These are phyloP conservation scores for Odontarrhena argentea DNA, from an alignment of 345 rosid genomes.

Conservation along the genomic window DNA sequence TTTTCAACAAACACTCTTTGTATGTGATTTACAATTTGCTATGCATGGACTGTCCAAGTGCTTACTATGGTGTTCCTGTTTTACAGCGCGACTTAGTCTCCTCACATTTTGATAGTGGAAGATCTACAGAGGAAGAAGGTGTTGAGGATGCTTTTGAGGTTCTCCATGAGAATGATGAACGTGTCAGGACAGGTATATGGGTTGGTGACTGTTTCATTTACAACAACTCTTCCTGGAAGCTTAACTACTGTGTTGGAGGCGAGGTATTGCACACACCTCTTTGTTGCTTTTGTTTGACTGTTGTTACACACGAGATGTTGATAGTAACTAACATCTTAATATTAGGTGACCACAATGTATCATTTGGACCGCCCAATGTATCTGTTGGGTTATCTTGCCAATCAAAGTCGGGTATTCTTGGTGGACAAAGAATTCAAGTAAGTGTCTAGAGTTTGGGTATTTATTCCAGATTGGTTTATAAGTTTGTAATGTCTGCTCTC, in stretches of 20 bases:
- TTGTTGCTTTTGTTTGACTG: slow-evolving; percentile 19
- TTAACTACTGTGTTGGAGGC: slow-evolving; percentile 99
- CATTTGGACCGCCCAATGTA: slow-evolving; percentile 99
- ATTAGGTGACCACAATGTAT: slow-evolving; percentile 94
- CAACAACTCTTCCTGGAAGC: slow-evolving; percentile 97
- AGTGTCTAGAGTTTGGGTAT: slow-evolving; percentile 34
- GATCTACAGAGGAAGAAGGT: slow-evolving; percentile 91
- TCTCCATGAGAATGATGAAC: slow-evolving; percentile 97
- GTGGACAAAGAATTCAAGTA: slow-evolving; percentile 99
- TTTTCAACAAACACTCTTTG: slow-evolving; percentile 6
- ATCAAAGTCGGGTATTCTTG: slow-evolving; percentile 94
- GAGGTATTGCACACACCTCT: slow-evolving; percentile 61
- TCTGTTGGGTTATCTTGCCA: slow-evolving; percentile 95
- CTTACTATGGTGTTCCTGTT: slow-evolving; percentile 30
- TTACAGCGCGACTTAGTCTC: slow-evolving; percentile 88
- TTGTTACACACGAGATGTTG: slow-evolving; percentile 6
- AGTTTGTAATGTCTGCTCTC: slow-evolving; percentile 27
- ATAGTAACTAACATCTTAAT: slow-evolving; percentile 19
- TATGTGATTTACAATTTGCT: slow-evolving; percentile 1
- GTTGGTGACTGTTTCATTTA: slow-evolving; percentile 99
- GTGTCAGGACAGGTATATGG: slow-evolving; percentile 98
- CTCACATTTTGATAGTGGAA: slow-evolving; percentile 86
- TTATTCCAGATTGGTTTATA: slow-evolving; percentile 22
- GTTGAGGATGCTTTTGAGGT: slow-evolving; percentile 99
- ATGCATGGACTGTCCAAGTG: slow-evolving; percentile 18